Base-by-base conservation (phyloP, 805 yeast genomes). In the Metschnikowia anglica region DNA sequence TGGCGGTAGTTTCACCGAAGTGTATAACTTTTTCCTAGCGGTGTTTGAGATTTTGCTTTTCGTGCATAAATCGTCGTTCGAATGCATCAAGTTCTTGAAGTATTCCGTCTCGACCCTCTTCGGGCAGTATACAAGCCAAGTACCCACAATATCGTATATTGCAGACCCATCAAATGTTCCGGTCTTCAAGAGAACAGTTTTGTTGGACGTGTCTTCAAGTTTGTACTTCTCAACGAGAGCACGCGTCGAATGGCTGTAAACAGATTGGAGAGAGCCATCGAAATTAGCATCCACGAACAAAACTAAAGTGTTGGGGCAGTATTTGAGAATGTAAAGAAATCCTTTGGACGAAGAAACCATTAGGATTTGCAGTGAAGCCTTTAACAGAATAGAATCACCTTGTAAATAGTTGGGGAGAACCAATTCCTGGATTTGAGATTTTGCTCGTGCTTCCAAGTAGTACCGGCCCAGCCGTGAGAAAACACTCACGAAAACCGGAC, bases 61-160 rank as follows among this genome's bases (percentile, higher is more conserved):
- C 10, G 36, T 21, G 11, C 34, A 36, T 8, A 43, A 18, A 10
- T 35, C 41, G 15, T 46, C 50, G 23, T 45, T 47, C 13, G 57
- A 52, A 16, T 61, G 54, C 29, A 56, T 58, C 28, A 68, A 47
- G 36, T 65, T 61, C 24, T 56, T 50, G 47, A 58, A 56, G 45
- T 52, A 45, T 25, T 47, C 49, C 15, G 34, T 38, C 53, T 73
- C 77, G 10, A 49, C 46, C 16, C 64, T 58, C 4, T 72, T 59
- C 0, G 80, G 77, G 10, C 70, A 64, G 49, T 69, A 75, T 5
- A 69, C 74, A 16, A 79, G 53, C 79, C 80, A 76, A 32, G 70
- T 61, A 7, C 75, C 80, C 27, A 66, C 65, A 2, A 78, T 34
- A 51, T 77, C 83, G 50, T 71, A 72, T 1, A 79, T 69, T 1